A percentile compares a stretch with the other conserved stretches of the same genome.
Conservation (phyloP, 2,329 filamentous ascomycete genomes). For the Thielaviopsis ethacetica region DNA sequence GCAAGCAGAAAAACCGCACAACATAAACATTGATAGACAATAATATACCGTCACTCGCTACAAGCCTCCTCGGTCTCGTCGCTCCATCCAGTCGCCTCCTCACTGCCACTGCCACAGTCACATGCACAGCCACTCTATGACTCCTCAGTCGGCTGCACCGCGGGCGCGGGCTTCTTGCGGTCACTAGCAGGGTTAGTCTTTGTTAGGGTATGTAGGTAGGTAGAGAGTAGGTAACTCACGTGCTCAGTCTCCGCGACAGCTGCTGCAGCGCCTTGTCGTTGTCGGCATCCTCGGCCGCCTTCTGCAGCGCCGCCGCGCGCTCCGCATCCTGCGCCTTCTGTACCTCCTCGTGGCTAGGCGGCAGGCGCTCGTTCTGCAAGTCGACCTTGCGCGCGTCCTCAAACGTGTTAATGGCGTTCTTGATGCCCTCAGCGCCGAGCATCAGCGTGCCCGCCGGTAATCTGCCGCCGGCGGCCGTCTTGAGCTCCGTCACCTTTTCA, state of each 20-base stretch:
- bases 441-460: conserved; percentile 91
- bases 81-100: too few relatives aligned
- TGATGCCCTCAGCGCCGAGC: conserved; percentile 95
- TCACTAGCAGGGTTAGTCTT: background rate
- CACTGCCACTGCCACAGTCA: too few relatives aligned
- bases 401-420: conserved; percentile 92
- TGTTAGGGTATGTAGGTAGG: background rate
- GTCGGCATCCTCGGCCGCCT: conserved; percentile 74
- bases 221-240: conserved; percentile 50
- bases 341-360: conserved; percentile 85
- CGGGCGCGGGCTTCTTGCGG: background rate
- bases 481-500: conserved; percentile 90
- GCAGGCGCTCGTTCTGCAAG: conserved; percentile 86
- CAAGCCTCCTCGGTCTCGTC: too few relatives aligned
- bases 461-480: conserved; percentile 85
- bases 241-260: conserved; percentile 83
- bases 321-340: conserved; percentile 67
- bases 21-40: background rate
- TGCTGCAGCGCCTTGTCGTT: conserved; percentile 79
- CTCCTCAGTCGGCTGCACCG: background rate
- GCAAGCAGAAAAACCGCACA: background rate
- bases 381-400: conserved; percentile 96
- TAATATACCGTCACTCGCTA: background rate
- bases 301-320: conserved; percentile 65
- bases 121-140: background rate